These are phyloP conservation scores for Pythium sp. DNA, from an alignment of 352 stramenopile species.

Conservation along the genomic window DNA sequence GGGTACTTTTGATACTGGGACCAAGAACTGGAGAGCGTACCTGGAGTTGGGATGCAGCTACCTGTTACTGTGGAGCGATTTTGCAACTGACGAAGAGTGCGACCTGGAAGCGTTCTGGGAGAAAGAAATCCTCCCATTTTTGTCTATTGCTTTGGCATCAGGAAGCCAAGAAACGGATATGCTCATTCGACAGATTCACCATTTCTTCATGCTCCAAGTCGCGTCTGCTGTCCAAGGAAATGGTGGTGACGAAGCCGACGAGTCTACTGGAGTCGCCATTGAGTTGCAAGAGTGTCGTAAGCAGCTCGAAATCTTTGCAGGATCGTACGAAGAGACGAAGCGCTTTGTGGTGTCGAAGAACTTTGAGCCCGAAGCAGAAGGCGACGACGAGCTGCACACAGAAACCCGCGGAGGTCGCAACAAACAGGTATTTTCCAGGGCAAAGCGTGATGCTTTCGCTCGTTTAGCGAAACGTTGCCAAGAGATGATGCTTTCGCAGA, in stretches of 20 bases:
- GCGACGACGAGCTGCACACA: slow-evolving; percentile 2
- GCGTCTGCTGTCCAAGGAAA: slow-evolving; percentile 11
- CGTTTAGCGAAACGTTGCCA: slow-evolving; percentile 48
- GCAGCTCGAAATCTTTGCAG: slow-evolving; percentile 2
- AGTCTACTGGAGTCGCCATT: not conserved
- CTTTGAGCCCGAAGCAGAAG: slow-evolving; percentile 7
- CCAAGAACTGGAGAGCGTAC: slow-evolving; percentile 17
- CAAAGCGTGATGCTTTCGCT: slow-evolving; percentile 18
- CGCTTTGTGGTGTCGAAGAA: slow-evolving; percentile 13
- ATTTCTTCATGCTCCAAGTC: slow-evolving; percentile 45
- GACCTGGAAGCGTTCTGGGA: slow-evolving; percentile 38
- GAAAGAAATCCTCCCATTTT: slow-evolving; percentile 27
- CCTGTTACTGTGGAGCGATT: slow-evolving; percentile 38
- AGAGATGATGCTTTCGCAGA: slow-evolving; percentile 42
- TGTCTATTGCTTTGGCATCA: not conserved
- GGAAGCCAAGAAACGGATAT: slow-evolving; percentile 2
- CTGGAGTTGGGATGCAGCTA: slow-evolving; percentile 50
- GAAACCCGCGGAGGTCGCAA: not conserved
- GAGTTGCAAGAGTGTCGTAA: slow-evolving; percentile 1
- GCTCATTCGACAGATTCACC: slow-evolving; percentile 33
- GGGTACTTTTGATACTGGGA: not conserved
- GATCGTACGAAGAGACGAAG: slow-evolving; percentile 15
- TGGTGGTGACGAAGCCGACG: not conserved
- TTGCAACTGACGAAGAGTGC: slow-evolving; percentile 21
- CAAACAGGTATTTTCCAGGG: not conserved